Evolutionary conservation across 371 early-diverging fungal species (phyloP).

Genomic region (Phascolomyces articulosus): DNA sequence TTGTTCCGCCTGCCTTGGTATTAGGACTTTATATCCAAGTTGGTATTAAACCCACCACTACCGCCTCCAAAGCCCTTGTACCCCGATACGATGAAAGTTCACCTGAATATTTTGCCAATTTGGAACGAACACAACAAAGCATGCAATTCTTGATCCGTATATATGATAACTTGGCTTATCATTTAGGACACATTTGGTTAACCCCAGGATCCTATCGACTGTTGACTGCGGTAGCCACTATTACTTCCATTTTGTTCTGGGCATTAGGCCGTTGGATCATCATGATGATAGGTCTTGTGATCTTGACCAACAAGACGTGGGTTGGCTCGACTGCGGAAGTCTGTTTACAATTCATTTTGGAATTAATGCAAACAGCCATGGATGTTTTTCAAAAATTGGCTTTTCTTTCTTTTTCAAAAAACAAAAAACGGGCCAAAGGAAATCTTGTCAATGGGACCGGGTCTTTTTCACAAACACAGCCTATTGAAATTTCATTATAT

Average conservation of each 20-base stretch:
- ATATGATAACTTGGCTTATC: constrained; percentile 46
- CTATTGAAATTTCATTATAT: constrained; percentile 22
- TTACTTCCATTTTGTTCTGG: constrained; percentile 7
- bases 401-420: neutral
- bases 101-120: constrained; percentile 36
- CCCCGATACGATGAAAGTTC: constrained; percentile 43
- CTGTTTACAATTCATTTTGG: constrained; percentile 7
- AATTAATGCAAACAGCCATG: constrained; percentile 8
- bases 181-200: constrained; percentile 28
- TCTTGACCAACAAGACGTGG: constrained; percentile 26
- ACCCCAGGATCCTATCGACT: constrained; percentile 21
- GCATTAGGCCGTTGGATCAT: constrained; percentile 18
- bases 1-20: constrained; percentile 28
- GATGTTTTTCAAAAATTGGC: constrained; percentile 1
- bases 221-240: constrained; percentile 6
- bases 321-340: constrained; percentile 17
- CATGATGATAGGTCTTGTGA: constrained; percentile 14
- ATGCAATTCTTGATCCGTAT: constrained; percentile 36
- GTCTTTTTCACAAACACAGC: neutral
- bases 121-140: constrained; percentile 37
- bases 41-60: constrained; percentile 18
- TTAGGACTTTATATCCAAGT: constrained; percentile 22
- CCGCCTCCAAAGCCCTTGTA: constrained; percentile 30
- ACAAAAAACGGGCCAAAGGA: neutral
- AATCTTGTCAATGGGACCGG: too few relatives aligned